Evolutionary conservation across 148 eudicot genomes (phyloP).

Genomic region (Rheum nobile): DNA sequence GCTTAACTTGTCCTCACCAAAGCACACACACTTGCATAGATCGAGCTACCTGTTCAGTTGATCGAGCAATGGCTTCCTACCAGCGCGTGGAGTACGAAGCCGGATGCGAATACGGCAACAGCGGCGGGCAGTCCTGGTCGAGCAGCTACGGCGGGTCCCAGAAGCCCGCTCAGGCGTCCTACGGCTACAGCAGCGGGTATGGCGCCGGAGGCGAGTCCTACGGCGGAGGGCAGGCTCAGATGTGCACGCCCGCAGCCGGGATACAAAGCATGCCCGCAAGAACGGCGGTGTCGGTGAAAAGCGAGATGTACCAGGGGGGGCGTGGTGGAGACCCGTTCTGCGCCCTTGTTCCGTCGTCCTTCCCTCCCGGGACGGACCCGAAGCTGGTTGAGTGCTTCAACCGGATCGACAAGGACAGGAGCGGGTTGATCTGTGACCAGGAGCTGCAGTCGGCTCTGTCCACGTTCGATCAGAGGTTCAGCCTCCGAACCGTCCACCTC

Average conservation of each 20-base stretch:
- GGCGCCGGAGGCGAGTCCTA: neutral
- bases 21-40: neutral
- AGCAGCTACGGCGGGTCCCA: neutral
- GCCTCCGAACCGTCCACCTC: slow-evolving; percentile 19
- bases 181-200: neutral
- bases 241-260: neutral
- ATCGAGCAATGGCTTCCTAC: neutral
- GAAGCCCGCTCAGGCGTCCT: neutral
- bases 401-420: slow-evolving; percentile 16
- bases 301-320: neutral
- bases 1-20: neutral
- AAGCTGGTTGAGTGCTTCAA: slow-evolving; percentile 16
- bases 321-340: slow-evolving; percentile 12
- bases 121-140: neutral
- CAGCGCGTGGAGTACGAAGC: slow-evolving; percentile 3
- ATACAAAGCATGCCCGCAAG: neutral
- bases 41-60: neutral
- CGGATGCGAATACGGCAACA: neutral
- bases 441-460: slow-evolving; percentile 18
- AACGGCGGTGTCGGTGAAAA: neutral
- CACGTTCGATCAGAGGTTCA: slow-evolving; percentile 11
- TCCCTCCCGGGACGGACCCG: slow-evolving; percentile 16
- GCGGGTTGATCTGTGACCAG: slow-evolving; percentile 14
- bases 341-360: slow-evolving; percentile 14
- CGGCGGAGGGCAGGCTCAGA: slow-evolving; percentile 3